Evolutionary conservation across 106 monocot genomes (phyloP).

Genomic region (Hemerocallis citrina): DNA sequence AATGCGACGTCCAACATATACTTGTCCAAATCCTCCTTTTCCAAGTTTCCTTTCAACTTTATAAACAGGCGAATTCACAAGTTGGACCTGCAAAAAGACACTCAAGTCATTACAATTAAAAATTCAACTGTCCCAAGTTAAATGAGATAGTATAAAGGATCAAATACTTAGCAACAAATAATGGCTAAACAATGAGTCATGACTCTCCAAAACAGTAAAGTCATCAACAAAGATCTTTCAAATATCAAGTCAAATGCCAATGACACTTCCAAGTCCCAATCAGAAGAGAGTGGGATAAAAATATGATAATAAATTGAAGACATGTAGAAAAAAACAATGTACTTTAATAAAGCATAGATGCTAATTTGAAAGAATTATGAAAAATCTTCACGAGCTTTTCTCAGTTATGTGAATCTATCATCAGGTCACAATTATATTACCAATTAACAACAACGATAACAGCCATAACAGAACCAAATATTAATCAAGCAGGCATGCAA

Average conservation of each 20-base stretch:
- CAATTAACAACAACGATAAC: too few relatives aligned
- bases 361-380: too few relatives aligned
- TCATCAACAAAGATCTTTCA: neutral
- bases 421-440: too few relatives aligned
- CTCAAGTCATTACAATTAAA: neutral
- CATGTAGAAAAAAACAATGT: too few relatives aligned
- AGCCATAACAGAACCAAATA: too few relatives aligned
- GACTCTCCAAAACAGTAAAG: neutral
- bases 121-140: neutral
- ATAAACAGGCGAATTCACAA: slow-evolving; percentile 50
- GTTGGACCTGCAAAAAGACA: slow-evolving; percentile 37
- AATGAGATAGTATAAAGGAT: neutral
- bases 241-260: neutral
- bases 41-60: slow-evolving; percentile 61
- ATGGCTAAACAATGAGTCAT: neutral
- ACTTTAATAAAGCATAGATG: too few relatives aligned
- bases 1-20: slow-evolving; percentile 58
- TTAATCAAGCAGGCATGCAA: too few relatives aligned
- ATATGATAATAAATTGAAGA: too few relatives aligned
- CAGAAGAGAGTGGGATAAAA: too few relatives aligned
- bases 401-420: too few relatives aligned
- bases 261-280: neutral
- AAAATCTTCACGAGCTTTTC: too few relatives aligned
- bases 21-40: slow-evolving; percentile 79
- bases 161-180: neutral